Evolutionary conservation across 495 filamentous ascomycete species (phyloP).

Genomic region (Podospora bellae-mahoneyi): DNA sequence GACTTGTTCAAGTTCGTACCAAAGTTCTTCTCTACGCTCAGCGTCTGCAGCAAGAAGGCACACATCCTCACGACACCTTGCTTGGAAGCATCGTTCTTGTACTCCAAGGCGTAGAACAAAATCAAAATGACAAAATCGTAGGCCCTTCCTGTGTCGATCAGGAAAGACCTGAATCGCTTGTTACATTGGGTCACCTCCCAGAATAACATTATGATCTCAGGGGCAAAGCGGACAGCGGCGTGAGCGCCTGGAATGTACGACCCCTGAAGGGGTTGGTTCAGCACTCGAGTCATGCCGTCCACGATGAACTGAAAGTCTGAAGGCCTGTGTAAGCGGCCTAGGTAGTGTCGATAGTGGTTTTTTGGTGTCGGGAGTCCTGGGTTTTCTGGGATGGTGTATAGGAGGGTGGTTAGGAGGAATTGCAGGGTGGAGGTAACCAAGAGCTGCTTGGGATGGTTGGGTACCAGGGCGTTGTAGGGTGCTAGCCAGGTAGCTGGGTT

Average conservation of each 20-base stretch:
- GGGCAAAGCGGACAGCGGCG: constrained; percentile 77
- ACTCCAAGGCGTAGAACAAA: constrained; percentile 87
- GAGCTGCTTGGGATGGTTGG: constrained; percentile 88
- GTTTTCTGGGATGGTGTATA: constrained; percentile 88
- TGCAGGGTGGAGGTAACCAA: constrained; percentile 90
- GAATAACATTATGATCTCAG: constrained; percentile 96
- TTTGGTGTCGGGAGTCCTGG: constrained; percentile 58
- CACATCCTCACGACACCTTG: constrained; percentile 95
- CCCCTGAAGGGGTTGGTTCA: constrained; percentile 89
- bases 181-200: constrained; percentile 98
- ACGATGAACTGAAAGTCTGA: constrained; percentile 98
- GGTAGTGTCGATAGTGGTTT: constrained; percentile 90
- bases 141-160: constrained; percentile 90
- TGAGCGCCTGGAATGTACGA: constrained; percentile 90
- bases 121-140: constrained; percentile 91
- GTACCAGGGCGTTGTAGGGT: constrained; percentile 90
- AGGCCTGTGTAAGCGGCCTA: constrained; percentile 84
- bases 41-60: constrained; percentile 90
- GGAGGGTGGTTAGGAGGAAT: constrained; percentile 76
- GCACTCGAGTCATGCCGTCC: constrained; percentile 89
- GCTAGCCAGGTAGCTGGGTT: constrained; percentile 93
- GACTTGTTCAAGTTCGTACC: constrained; percentile 83
- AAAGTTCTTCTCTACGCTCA: constrained; percentile 91
- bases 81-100: constrained; percentile 79
- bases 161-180: constrained; percentile 93